A percentile compares a stretch with the other conserved stretches of the same genome.
Conservation (phyloP, 2,329 filamentous ascomycete genomes). For the Nemania sp. region DNA sequence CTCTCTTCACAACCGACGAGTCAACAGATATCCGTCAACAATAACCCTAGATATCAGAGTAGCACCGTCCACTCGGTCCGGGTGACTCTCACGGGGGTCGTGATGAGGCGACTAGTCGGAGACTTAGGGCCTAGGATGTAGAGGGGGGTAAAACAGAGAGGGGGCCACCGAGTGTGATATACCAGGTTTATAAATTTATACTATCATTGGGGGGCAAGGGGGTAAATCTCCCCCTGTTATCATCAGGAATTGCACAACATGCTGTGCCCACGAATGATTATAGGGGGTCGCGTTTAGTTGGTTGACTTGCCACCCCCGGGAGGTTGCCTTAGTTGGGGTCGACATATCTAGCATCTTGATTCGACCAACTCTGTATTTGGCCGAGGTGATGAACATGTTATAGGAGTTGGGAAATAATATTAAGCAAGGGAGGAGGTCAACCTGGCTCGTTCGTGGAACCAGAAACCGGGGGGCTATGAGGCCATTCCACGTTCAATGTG, state of each 20-base stretch:
- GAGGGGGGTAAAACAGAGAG: neutral
- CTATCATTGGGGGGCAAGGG: neutral
- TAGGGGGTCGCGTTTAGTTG: too few species aligned
- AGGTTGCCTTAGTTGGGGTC: too few species aligned
- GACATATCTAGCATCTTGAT: neutral
- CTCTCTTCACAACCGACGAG: neutral
- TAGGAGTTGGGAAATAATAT: neutral
- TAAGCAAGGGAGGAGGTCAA: neutral
- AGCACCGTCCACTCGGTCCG: neutral
- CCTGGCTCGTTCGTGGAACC: neutral
- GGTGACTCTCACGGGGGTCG: neutral
- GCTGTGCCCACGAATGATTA: neutral
- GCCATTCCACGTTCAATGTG: neutral
- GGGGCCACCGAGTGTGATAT: neutral
- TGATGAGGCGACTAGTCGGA: neutral
- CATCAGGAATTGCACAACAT: neutral
- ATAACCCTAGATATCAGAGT: neutral
- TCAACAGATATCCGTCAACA: neutral
- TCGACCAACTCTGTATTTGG: neutral
- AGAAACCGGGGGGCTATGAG: neutral
- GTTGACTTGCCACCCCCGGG: too few species aligned
- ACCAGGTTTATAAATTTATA: neutral
- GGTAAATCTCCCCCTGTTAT: neutral
- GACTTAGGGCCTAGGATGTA: neutral
- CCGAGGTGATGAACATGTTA: neutral